phyloP scores from a whole-genome alignment of 1,284 basidiomycete species.

The Ustilago sp. region DNA sequence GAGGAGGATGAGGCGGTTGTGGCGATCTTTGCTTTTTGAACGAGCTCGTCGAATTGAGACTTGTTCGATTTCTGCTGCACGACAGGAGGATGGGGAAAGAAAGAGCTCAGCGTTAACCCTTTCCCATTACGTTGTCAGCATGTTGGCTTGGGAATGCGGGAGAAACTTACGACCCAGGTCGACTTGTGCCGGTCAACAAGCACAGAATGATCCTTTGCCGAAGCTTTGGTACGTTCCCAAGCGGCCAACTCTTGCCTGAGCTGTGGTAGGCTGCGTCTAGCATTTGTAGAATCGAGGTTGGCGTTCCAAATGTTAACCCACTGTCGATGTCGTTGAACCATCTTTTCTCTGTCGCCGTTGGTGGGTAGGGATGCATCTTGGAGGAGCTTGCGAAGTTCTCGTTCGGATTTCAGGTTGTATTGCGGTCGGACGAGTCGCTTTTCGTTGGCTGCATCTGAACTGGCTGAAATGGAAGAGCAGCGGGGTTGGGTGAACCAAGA shows the following conservation, averaged over 20 bases:
- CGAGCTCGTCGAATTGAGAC: slow-evolving; percentile 42
- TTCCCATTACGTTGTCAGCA: too few relatives aligned
- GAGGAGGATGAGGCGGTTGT: slow-evolving; percentile 2
- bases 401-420: slow-evolving; percentile 57
- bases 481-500: slow-evolving; percentile 38
- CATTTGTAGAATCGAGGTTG: slow-evolving; percentile 63
- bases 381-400: slow-evolving; percentile 59
- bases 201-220: slow-evolving; percentile 34
- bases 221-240: slow-evolving; percentile 55
- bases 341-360: slow-evolving; percentile 48
- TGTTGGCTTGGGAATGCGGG: background rate
- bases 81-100: background rate
- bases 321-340: slow-evolving; percentile 62
- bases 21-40: slow-evolving; percentile 35
- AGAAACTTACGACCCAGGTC: slow-evolving; percentile 21
- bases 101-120: background rate
- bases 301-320: slow-evolving; percentile 68
- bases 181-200: slow-evolving; percentile 32
- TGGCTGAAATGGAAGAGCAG: slow-evolving; percentile 12
- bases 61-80: slow-evolving; percentile 28
- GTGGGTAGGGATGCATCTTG: slow-evolving; percentile 46
- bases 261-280: slow-evolving; percentile 32
- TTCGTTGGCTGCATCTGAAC: slow-evolving; percentile 22
- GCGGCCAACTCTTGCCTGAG: slow-evolving; percentile 52
- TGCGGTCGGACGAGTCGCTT: slow-evolving; percentile 60